A percentile compares a stretch with the other conserved stretches of the same genome.
phyloP scores from a whole-genome alignment of 1,139 yeast species.

The Candida sanyaensis region DNA sequence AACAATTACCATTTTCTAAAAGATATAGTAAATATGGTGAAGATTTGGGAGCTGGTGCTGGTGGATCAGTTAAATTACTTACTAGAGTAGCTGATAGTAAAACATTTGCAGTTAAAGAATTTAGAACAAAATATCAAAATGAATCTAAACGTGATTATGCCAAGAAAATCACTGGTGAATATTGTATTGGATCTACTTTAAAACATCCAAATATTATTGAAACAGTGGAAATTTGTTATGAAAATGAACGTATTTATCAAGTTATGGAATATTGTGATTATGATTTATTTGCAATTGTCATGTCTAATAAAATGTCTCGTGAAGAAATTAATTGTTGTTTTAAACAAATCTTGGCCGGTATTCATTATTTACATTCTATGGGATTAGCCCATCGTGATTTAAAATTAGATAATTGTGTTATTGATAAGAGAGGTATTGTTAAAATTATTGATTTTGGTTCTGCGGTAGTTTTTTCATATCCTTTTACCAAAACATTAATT shows the following conservation, averaged over 20 bases:
- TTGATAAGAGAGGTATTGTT: conserved; percentile 80
- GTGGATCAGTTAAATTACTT: conserved; percentile 84
- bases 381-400: conserved; percentile 93
- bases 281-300: conserved; percentile 91
- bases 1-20: conserved; percentile 61
- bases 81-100: conserved; percentile 67
- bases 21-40: conserved; percentile 83
- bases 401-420: conserved; percentile 91
- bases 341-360: conserved; percentile 81
- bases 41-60: conserved; percentile 93
- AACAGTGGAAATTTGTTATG: conserved; percentile 89
- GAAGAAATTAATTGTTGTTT: conserved; percentile 89
- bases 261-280: conserved; percentile 95
- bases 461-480: conserved; percentile 90
- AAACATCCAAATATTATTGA: conserved; percentile 90
- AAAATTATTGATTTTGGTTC: conserved; percentile 93
- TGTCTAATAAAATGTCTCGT: conserved; percentile 89
- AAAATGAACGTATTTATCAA: conserved; percentile 82
- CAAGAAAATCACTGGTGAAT: conserved; percentile 92
- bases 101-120: conserved; percentile 91
- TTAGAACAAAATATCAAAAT: conserved; percentile 72
- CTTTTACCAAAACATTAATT: conserved; percentile 77
- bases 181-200: conserved; percentile 89
- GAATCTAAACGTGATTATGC: conserved; percentile 88
- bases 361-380: conserved; percentile 79